Conservation (phyloP, 805 yeast genomes). For the Isabelozyma rhagii region DNA sequence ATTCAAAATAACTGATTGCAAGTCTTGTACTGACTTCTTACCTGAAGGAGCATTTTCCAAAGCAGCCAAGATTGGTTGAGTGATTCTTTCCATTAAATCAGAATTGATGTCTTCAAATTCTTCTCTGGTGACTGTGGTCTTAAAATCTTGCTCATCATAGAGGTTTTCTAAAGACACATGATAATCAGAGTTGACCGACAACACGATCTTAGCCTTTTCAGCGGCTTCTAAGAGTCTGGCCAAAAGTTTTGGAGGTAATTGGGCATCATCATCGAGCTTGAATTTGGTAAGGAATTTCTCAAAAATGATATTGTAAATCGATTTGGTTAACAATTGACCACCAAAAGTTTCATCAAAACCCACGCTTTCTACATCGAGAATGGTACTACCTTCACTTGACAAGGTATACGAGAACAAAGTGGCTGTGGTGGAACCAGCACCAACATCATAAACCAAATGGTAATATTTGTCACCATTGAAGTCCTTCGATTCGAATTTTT, state of each 20-base stretch:
- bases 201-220: constrained; percentile 80
- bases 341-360: constrained; percentile 69
- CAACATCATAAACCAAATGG: constrained; percentile 82
- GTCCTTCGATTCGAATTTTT: constrained; percentile 34
- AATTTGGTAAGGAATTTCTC: constrained; percentile 51
- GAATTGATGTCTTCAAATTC: constrained; percentile 66
- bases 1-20: constrained; percentile 69
- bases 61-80: constrained; percentile 54
- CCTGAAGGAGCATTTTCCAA: constrained; percentile 32
- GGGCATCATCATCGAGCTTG: constrained; percentile 34
- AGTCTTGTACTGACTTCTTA: constrained; percentile 27
- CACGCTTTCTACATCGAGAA: constrained; percentile 65
- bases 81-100: constrained; percentile 44
- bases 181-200: constrained; percentile 86
- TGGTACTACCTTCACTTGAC: constrained; percentile 36
- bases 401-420: constrained; percentile 69
- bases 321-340: constrained; percentile 70
- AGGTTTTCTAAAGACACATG: constrained; percentile 74
- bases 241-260: constrained; percentile 55
- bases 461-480: constrained; percentile 41
- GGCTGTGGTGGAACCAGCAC: constrained; percentile 88
- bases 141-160: constrained; percentile 71
- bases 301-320: constrained; percentile 58
- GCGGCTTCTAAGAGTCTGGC: constrained; percentile 77
- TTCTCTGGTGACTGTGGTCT: constrained; percentile 62